Evolutionary conservation across 2,329 filamentous ascomycete genomes (phyloP).

Genomic region (Aspergillus nomiae): DNA sequence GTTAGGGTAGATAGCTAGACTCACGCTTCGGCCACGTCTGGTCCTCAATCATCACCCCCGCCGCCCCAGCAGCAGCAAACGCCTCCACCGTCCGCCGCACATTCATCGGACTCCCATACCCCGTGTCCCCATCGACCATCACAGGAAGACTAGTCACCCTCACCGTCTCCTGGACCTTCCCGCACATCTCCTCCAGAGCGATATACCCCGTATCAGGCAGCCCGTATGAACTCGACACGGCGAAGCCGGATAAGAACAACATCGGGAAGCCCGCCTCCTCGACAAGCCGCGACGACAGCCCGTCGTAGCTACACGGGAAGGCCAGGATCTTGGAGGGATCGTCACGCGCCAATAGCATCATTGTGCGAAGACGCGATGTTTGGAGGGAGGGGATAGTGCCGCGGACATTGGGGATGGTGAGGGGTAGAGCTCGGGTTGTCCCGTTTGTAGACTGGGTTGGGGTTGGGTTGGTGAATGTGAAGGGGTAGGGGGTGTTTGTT

Average conservation of each 20-base stretch:
- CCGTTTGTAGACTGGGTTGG: not conserved
- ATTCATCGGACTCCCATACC: conserved; percentile 53
- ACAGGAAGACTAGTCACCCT: conserved; percentile 44
- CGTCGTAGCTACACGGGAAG: conserved; percentile 48
- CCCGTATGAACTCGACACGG: conserved; percentile 44
- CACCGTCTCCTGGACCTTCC: conserved; percentile 47
- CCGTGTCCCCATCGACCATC: conserved; percentile 53
- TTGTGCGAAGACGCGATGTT: conserved; percentile 34
- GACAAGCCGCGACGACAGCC: conserved; percentile 46
- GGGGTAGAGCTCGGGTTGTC: not conserved
- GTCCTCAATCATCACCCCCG: conserved; percentile 49
- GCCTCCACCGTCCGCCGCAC: conserved; percentile 48
- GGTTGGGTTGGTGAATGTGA: conserved; percentile 12
- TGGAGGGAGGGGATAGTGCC: conserved; percentile 44
- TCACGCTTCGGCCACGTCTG: conserved; percentile 54
- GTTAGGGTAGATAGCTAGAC: conserved; percentile 6
- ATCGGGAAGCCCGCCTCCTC: conserved; percentile 52
- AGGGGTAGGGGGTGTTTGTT: conserved; percentile 12
- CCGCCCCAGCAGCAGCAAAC: conserved; percentile 45
- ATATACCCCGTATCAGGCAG: conserved; percentile 55
- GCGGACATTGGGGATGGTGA: conserved; percentile 31
- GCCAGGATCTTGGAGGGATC: conserved; percentile 50
- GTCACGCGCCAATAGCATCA: conserved; percentile 38
- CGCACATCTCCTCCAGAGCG: conserved; percentile 50
- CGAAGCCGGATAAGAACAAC: conserved; percentile 48